These are phyloP conservation scores for Teratosphaeria epicoccoides DNA, from an alignment of 2,329 filamentous ascomycete genomes.

Conservation along the genomic window DNA sequence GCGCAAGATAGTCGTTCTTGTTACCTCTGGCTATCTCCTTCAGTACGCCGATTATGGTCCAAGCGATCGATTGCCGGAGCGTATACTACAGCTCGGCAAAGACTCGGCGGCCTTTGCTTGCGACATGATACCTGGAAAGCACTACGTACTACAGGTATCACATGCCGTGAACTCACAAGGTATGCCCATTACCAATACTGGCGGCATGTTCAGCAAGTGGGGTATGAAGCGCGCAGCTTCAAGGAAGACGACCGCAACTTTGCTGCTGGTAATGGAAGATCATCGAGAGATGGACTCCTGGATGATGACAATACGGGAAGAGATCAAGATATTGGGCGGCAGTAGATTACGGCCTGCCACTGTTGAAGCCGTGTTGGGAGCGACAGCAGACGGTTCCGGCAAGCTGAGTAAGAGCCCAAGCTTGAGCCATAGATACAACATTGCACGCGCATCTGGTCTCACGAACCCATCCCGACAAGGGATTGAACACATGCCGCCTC, in stretches of 20 bases:
- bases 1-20: conserved; percentile 60
- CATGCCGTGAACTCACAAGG: conserved; percentile 54
- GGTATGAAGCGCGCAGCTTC: conserved; percentile 39
- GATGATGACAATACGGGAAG: conserved; percentile 56
- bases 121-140: conserved; percentile 66
- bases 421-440: conserved; percentile 28
- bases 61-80: conserved; percentile 64
- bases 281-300: conserved; percentile 67
- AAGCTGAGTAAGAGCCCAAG: conserved; percentile 14
- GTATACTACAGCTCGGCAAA: conserved; percentile 58
- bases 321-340: conserved; percentile 61
- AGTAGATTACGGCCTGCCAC: conserved; percentile 50
- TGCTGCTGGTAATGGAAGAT: conserved; percentile 62
- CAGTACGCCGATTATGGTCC: conserved; percentile 63
- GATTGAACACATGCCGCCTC: background rate
- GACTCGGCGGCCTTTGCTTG: conserved; percentile 71
- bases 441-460: conserved; percentile 22
- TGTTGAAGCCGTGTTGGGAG: conserved; percentile 3
- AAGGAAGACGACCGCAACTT: conserved; percentile 42
- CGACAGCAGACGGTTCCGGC: background rate
- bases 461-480: conserved; percentile 1
- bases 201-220: conserved; percentile 56
- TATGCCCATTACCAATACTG: conserved; percentile 36
- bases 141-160: conserved; percentile 69
- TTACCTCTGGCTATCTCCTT: conserved; percentile 60